These are phyloP conservation scores for Phylloporus sp. DNA, from an alignment of 1,284 basidiomycete genomes.

Conservation along the genomic window DNA sequence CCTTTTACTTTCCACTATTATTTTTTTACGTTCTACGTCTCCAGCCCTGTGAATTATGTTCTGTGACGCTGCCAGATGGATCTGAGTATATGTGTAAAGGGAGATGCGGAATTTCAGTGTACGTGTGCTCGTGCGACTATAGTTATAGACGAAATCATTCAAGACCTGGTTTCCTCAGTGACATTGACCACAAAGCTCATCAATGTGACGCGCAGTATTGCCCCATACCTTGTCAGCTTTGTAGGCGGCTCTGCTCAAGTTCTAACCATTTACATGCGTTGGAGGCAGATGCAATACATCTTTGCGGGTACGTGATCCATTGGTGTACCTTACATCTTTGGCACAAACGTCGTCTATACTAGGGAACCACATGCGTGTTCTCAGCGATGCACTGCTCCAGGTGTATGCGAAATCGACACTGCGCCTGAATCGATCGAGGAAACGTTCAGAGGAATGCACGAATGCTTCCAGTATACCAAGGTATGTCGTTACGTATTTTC, in stretches of 20 bases:
- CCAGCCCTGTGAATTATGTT: too few species aligned
- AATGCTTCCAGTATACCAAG: constrained; percentile 59
- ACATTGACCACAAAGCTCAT: constrained; percentile 55
- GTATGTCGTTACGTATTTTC: constrained; percentile 32
- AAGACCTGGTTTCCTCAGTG: constrained; percentile 35
- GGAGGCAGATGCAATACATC: constrained; percentile 50
- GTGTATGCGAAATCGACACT: constrained; percentile 66
- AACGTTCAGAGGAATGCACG: constrained; percentile 58
- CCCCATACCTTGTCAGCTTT: constrained; percentile 60
- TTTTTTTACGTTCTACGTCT: constrained; percentile 1
- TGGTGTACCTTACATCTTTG: neutral
- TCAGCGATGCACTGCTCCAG: constrained; percentile 50
- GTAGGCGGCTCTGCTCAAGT: constrained; percentile 58
- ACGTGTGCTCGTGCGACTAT: neutral
- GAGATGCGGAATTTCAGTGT: neutral
- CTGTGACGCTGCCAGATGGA: too few species aligned
- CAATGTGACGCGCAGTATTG: constrained; percentile 61
- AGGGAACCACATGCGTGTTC: constrained; percentile 47
- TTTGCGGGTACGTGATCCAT: constrained; percentile 61
- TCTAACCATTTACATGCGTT: constrained; percentile 63
- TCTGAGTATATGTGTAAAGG: too few species aligned
- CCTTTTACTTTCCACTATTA: neutral
- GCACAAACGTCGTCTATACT: constrained; percentile 1
- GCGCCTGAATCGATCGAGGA: constrained; percentile 64
- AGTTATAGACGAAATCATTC: neutral